A percentile compares a stretch with the other conserved stretches of the same genome.
Conservation (phyloP, 148 eudicot genomes). For the Rhododendron williamsianum region DNA sequence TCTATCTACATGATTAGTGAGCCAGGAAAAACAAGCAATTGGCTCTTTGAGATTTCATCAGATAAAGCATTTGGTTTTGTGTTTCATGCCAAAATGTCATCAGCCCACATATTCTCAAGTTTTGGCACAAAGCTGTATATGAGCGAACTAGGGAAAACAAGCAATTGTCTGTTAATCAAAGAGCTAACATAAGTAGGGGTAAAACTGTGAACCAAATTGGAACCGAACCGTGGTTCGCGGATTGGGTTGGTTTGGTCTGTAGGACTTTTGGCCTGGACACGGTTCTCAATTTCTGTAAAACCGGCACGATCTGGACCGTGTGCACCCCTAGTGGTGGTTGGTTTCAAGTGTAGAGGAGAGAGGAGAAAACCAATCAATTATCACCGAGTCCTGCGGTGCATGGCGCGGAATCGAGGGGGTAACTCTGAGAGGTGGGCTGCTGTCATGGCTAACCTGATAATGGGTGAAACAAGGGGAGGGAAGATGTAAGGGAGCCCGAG, state of each 20-base stretch:
- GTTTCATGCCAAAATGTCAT: too few species aligned
- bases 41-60: too few species aligned
- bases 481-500: neutral
- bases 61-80: too few species aligned
- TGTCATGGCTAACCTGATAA: neutral
- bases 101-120: neutral
- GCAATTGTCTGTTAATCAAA: neutral
- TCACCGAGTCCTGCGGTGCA: neutral
- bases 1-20: too few species aligned
- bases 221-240: neutral
- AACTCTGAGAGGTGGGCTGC: neutral
- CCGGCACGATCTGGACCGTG: too few species aligned
- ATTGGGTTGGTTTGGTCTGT: neutral
- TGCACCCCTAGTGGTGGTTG: neutral
- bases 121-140: neutral
- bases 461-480: neutral
- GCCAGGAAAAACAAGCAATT: too few species aligned
- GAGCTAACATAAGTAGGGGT: neutral
- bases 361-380: neutral
- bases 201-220: neutral
- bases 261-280: neutral
- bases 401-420: neutral
- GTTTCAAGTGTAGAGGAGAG: neutral
- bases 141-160: neutral
- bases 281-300: neutral